Evolutionary conservation across 768 basidiomycete genomes (phyloP), one percentile per base, ranked within the genome.

Genomic region (Polyporus arcularius): DNA sequence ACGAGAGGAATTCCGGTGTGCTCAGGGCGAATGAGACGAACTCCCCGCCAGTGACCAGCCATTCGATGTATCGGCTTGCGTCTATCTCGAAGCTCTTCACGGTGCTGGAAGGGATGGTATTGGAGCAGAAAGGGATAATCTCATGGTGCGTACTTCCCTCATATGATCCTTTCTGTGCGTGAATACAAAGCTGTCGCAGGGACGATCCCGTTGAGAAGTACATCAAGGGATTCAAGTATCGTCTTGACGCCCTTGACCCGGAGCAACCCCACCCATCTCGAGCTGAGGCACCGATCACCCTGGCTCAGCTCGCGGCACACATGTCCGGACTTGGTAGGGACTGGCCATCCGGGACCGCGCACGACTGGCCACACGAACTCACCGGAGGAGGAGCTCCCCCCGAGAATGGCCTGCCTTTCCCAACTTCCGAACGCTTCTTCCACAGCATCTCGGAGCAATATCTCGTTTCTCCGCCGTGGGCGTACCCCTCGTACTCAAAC

Each of bases 11-110:
- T 39, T 81, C 76, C 64, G 83, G 84, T 15, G 39, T 31, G 28
- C 55, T 40, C 32, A 54, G 45, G 10, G 60, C 47, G 9, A 61
- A 61, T 35, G 61, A 62, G 46, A 55, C 53, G 10, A 43, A 30
- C 16, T 53, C 63, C 1, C 58, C 52, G 3, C 50, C 57, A 14
- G 59, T 49, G n/a, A 58, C 53, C n/a, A 72, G 75, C 53, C 67
- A 83, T 64, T 79, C 82, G 0, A 75, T 82, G 51, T 85, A 84
- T 62, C 75, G 85, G 30, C 72, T 84, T 28, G 82, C 82, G 1
- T 82, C 80, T 42, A 76, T 82, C 56, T 77, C 80, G 6, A 86
- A 85, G 68, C 69, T 84, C 58, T 82, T 84, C 64, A 75, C 78
- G 4, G 75, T 76, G 0, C 62, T 83, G 4, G 80, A 85, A 63